These are phyloP conservation scores for Tetragonia tetragonoides DNA, from an alignment of 148 eudicot genomes.

Conservation along the genomic window DNA sequence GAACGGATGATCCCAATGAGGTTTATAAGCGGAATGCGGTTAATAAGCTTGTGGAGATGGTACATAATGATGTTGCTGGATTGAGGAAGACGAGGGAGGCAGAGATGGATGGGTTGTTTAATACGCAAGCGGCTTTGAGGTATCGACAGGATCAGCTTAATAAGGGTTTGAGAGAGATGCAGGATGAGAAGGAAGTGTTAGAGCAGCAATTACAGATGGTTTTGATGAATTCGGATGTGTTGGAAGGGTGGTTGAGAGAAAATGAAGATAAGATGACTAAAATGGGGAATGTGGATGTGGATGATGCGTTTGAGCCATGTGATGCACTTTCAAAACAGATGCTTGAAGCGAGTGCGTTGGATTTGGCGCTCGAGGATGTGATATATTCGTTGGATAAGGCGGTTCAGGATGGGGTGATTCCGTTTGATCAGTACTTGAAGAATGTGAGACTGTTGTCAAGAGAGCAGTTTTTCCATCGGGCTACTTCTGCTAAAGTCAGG, in stretches of 20 bases:
- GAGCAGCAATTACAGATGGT: slow-evolving; percentile 88
- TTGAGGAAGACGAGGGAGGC: slow-evolving; percentile 73
- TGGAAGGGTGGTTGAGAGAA: slow-evolving; percentile 86
- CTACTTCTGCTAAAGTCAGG: slow-evolving; percentile 60
- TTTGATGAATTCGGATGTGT: slow-evolving; percentile 67
- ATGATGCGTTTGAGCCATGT: slow-evolving; percentile 64
- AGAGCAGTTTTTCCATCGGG: slow-evolving; percentile 89
- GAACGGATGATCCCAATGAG: slow-evolving; percentile 69
- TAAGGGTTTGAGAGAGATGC: slow-evolving; percentile 73
- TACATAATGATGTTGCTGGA: slow-evolving; percentile 57
- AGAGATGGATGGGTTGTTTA: slow-evolving; percentile 80
- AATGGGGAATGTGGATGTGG: slow-evolving; percentile 45
- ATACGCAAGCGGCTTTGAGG: slow-evolving; percentile 60
- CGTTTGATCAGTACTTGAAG: slow-evolving; percentile 82
- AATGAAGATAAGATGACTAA: slow-evolving; percentile 58
- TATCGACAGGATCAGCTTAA: slow-evolving; percentile 49
- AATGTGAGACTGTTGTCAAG: slow-evolving; percentile 76
- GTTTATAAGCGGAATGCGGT: slow-evolving; percentile 72
- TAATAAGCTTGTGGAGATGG: slow-evolving; percentile 63
- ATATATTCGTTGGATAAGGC: slow-evolving; percentile 87
- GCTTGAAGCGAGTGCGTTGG: slow-evolving; percentile 65
- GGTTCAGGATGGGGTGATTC: slow-evolving; percentile 71
- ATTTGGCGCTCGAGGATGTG: slow-evolving; percentile 90
- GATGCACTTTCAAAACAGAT: slow-evolving; percentile 82
- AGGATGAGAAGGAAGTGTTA: slow-evolving; percentile 72